phyloP scores from a whole-genome alignment of 2,329 filamentous ascomycete genomes.

The Colletotrichum sojae region DNA sequence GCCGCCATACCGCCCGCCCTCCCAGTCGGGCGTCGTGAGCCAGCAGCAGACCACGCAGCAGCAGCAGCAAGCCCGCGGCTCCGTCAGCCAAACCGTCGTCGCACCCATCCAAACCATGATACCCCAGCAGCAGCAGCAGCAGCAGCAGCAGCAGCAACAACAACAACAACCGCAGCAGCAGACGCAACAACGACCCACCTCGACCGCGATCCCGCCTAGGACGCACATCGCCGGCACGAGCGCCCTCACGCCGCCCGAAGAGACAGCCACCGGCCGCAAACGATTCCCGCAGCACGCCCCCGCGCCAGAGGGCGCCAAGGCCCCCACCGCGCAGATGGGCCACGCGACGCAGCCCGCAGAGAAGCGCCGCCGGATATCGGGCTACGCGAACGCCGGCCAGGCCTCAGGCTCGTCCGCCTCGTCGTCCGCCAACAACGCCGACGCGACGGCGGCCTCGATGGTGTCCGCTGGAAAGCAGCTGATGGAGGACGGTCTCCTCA shows the following conservation, averaged over 20 bases:
- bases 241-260: constrained; percentile 70
- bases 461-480: constrained; percentile 44
- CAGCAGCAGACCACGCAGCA: not conserved
- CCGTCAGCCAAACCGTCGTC: constrained; percentile 49
- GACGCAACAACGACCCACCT: constrained; percentile 45
- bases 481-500: constrained; percentile 54
- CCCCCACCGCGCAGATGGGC: constrained; percentile 38
- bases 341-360: constrained; percentile 43
- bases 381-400: constrained; percentile 42
- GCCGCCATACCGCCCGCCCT: constrained; percentile 44
- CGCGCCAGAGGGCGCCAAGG: constrained; percentile 34
- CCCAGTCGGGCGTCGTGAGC: constrained; percentile 38
- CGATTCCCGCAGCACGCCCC: constrained; percentile 48
- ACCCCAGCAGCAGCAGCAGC: constrained; percentile 42
- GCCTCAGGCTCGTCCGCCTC: constrained; percentile 16
- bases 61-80: constrained; percentile 46
- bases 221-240: constrained; percentile 56
- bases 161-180: constrained; percentile 16
- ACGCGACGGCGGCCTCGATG: constrained; percentile 42
- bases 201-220: constrained; percentile 56
- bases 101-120: constrained; percentile 43
- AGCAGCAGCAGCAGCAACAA: constrained; percentile 34
- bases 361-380: constrained; percentile 54
- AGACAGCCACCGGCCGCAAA: constrained; percentile 61
- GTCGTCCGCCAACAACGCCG: constrained; percentile 49